phyloP scores from a whole-genome alignment of 148 eudicot genomes.

The Linanthus parryae region DNA sequence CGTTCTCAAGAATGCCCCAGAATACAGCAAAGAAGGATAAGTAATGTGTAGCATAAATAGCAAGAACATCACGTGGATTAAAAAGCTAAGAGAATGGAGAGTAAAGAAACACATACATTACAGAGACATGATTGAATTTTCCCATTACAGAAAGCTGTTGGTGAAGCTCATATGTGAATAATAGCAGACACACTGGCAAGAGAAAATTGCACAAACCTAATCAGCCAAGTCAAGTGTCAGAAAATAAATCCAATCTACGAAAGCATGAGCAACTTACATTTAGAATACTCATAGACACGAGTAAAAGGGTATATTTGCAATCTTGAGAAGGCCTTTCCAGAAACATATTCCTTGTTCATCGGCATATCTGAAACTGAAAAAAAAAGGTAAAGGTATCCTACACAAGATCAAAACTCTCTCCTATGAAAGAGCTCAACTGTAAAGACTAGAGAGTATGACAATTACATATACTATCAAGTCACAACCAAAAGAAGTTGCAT shows the following conservation, averaged over 20 bases:
- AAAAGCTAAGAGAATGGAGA: slow-evolving; percentile 4
- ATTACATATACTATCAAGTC: background rate
- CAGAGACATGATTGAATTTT: slow-evolving; percentile 44
- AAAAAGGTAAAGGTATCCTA: background rate
- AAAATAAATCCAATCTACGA: no score
- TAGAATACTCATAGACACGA: slow-evolving; percentile 64
- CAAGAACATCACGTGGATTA: background rate
- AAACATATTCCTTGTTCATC: slow-evolving; percentile 46
- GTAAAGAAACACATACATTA: slow-evolving; percentile 44
- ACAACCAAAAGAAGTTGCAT: background rate
- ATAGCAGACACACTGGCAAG: no score
- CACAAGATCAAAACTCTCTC: background rate
- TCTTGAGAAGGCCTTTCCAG: slow-evolving; percentile 37
- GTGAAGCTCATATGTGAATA: slow-evolving; percentile 83
- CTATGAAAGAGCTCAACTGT: background rate
- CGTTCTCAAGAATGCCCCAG: background rate
- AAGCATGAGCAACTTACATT: slow-evolving; percentile 72
- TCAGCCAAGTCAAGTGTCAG: no score
- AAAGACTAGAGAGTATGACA: no score
- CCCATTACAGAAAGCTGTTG: slow-evolving; percentile 34
- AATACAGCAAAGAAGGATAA: background rate
- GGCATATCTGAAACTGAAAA: slow-evolving; percentile 43
- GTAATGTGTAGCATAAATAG: no score
- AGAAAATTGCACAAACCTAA: no score
- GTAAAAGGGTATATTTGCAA: slow-evolving; percentile 62